Base-by-base conservation (phyloP, 257 asterid genomes). In the Nicotiana tabacum region DNA sequence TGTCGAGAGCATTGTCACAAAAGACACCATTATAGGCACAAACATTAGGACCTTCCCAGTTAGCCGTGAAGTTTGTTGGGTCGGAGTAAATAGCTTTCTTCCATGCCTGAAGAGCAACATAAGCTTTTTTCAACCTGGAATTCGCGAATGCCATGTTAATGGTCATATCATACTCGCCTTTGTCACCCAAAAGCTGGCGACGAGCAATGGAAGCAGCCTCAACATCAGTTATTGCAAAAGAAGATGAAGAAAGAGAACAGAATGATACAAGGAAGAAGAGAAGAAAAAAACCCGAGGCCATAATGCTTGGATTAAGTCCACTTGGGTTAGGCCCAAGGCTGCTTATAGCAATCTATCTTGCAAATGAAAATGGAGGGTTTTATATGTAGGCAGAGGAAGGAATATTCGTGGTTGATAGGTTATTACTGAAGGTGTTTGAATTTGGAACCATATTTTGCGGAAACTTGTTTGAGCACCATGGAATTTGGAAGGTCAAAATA, bases 31-130 rank as follows among this genome's bases (percentile, higher is more conserved):
- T 90, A 85, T 96, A 96, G 48, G 90, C 29, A 37, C 99, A 95
- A 0, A 95, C 96, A 29, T 94, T 90, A 1, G 72, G 87, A 30
- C 99, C 98, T 2, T 78, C 90, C 99, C 99, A 95, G 15, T 92
- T 91, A 17, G 48, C 82, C 0, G 99, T 95, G 83, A 88, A 80
- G 70, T 92, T 91, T 3, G 51, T 46, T 1, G 99, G 99, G 60
- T 95, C 99, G 17, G 99, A 95, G n/a, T 92, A 92, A 27, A 92
- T 89, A 46, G 95, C 87, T 18, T 83, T 81, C 30, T 92, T 95
- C 98, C 95, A 92, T 6, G 97, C 95, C 66, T 91, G 97, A 66
- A 95, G 91, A 80, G 90, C 98, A 9, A 87, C 18, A 70, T 89
- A 85, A 8, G 99, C 98, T 81, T 79, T 88, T 66, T 85, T 84